A percentile compares a stretch with the other conserved stretches of the same genome.
phyloP scores from a whole-genome alignment of 208 protist genomes.

The Endotrypanum monterogeii region DNA sequence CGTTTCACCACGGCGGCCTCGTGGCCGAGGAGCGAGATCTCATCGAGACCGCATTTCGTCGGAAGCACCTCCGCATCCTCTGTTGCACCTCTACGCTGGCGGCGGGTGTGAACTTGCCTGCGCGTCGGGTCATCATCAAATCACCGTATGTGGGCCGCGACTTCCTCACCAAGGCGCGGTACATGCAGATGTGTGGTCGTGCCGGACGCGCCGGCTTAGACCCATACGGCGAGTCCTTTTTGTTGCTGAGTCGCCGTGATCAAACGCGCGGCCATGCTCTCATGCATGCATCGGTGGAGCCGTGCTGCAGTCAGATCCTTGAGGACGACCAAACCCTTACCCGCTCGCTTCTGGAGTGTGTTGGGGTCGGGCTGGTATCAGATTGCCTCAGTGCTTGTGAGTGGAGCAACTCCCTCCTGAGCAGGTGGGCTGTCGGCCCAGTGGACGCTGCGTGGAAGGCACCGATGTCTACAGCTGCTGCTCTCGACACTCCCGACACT shows the following conservation, averaged over 20 bases:
- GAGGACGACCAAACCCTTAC: slow-evolving; percentile 43
- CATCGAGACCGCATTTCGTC: slow-evolving; percentile 82
- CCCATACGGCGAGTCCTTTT: slow-evolving; percentile 81
- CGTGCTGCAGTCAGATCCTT: slow-evolving; percentile 53
- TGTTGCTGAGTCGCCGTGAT: slow-evolving; percentile 65
- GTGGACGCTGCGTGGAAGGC: slow-evolving; percentile 36
- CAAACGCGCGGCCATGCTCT: slow-evolving; percentile 41
- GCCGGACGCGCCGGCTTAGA: slow-evolving; percentile 83
- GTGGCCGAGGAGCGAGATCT: slow-evolving; percentile 78
- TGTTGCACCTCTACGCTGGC: slow-evolving; percentile 94
- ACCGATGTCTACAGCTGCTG: slow-evolving; percentile 4
- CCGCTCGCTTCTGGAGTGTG: slow-evolving; percentile 78
- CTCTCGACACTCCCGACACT: background rate
- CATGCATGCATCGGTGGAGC: slow-evolving; percentile 50
- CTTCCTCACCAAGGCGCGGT: slow-evolving; percentile 71
- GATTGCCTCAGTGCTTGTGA: slow-evolving; percentile 33
- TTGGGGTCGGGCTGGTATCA: slow-evolving; percentile 69
- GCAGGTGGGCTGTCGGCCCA: slow-evolving; percentile 44
- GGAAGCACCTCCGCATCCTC: slow-evolving; percentile 69
- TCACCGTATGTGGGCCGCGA: slow-evolving; percentile 71
- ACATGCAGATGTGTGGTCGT: slow-evolving; percentile 87
- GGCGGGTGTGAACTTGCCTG: slow-evolving; percentile 93
- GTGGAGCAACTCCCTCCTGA: slow-evolving; percentile 61
- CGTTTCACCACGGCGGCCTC: slow-evolving; percentile 90
- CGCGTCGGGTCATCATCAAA: slow-evolving; percentile 87